phyloP scores from a whole-genome alignment of 768 basidiomycete genomes.

The Rhizopogon roseolus region DNA sequence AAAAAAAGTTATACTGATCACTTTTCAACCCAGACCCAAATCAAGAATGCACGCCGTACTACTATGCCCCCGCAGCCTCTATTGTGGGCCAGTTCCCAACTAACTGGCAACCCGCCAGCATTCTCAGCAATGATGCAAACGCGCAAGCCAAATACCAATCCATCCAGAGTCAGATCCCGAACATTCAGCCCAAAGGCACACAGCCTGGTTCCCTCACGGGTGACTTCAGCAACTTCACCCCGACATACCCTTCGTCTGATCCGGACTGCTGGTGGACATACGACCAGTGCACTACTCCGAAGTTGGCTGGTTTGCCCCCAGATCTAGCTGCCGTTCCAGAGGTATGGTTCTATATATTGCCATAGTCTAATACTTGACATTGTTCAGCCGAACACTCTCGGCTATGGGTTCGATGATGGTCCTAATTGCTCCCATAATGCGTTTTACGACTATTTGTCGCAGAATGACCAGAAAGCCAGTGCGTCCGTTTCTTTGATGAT shows the following conservation, averaged over 20 bases:
- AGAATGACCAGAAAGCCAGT: constrained; percentile 59
- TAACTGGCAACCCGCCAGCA: constrained; percentile 39
- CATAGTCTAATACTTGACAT: background rate
- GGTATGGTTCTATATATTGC: constrained; percentile 19
- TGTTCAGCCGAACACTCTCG: constrained; percentile 46
- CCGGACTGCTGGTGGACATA: constrained; percentile 45
- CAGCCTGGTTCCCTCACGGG: constrained; percentile 20
- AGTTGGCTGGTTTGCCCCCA: constrained; percentile 33
- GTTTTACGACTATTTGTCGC: constrained; percentile 50
- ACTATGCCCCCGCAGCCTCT: constrained; percentile 30
- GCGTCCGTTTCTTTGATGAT: constrained; percentile 18
- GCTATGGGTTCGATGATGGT: constrained; percentile 62
- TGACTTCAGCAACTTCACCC: constrained; percentile 25
- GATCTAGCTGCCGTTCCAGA: constrained; percentile 48
- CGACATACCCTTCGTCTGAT: constrained; percentile 35
- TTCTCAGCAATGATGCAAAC: constrained; percentile 38
- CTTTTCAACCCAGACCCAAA: constrained; percentile 20
- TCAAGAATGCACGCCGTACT: constrained; percentile 40
- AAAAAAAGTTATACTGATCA: background rate
- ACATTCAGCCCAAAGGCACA: constrained; percentile 36
- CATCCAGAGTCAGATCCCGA: constrained; percentile 41
- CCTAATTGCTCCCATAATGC: constrained; percentile 62
- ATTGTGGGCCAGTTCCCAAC: constrained; percentile 36
- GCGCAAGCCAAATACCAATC: constrained; percentile 39
- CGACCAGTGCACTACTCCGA: constrained; percentile 42